Conservation (phyloP, 441 rosid genomes). For the Manihot esculenta region DNA sequence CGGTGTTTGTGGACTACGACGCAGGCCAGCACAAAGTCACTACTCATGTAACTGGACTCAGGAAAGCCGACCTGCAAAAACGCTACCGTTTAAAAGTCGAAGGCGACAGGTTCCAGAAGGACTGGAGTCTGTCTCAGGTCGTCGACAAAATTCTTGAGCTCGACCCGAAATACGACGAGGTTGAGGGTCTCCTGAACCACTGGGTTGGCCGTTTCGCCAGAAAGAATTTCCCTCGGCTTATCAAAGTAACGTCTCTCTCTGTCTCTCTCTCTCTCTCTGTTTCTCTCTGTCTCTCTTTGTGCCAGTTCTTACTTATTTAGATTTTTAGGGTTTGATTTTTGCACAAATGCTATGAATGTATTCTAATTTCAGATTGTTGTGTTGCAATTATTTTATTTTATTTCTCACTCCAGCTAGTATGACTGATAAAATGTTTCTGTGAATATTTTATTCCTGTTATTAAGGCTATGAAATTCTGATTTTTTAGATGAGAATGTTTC, state of each 20-base stretch:
- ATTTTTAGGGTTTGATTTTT: not conserved
- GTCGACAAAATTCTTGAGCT: slow-evolving; percentile 53
- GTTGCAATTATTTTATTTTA: no score
- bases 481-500: no score
- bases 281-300: not conserved
- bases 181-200: slow-evolving; percentile 58
- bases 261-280: not conserved
- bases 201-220: slow-evolving; percentile 85
- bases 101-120: slow-evolving; percentile 76
- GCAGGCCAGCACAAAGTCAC: slow-evolving; percentile 60
- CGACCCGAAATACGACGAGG: slow-evolving; percentile 46
- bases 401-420: no score
- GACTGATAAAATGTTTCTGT: not conserved
- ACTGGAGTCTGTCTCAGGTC: slow-evolving; percentile 73
- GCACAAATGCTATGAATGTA: not conserved
- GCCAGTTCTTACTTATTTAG: no score
- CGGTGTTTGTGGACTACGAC: slow-evolving; percentile 74
- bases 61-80: slow-evolving; percentile 59
- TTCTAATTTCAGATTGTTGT: no score
- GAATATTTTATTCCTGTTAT: not conserved
- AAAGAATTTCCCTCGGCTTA: slow-evolving; percentile 69
- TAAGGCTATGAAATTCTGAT: not conserved
- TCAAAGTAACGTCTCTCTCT: slow-evolving; percentile 41
- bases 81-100: slow-evolving; percentile 55
- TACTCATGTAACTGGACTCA: slow-evolving; percentile 55